Conservation (phyloP, 345 rosid genomes). For the Murraya koenigii region DNA sequence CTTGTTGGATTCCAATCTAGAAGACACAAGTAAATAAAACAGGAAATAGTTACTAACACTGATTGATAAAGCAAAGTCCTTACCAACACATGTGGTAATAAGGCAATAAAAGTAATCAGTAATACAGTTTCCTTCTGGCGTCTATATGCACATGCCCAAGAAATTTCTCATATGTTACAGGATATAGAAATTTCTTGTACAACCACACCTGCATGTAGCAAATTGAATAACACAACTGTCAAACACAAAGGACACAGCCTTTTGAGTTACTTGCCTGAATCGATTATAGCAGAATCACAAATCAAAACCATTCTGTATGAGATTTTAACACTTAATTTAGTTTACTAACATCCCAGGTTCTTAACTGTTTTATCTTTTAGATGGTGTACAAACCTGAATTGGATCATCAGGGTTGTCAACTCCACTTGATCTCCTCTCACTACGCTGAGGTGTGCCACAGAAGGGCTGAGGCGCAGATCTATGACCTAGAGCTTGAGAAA, state of each 20-base stretch:
- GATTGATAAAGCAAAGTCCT: not conserved
- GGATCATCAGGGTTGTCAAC: slow-evolving; percentile 28
- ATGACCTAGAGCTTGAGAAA: slow-evolving; percentile 70
- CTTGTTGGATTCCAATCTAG: slow-evolving; percentile 48
- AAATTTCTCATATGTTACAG: not conserved
- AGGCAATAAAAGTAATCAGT: not conserved
- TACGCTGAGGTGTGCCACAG: slow-evolving; percentile 21
- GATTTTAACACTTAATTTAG: not conserved
- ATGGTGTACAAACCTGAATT: slow-evolving; percentile 41
- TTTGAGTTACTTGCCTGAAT: not conserved
- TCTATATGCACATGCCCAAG: not conserved
- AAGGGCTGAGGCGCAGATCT: slow-evolving; percentile 35
- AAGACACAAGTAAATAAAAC: not conserved
- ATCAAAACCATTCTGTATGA: not conserved
- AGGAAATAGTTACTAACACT: not conserved
- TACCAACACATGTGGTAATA: not conserved
- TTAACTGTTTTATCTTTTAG: not conserved
- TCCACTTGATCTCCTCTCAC: slow-evolving; percentile 23
- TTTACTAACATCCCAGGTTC: not conserved
- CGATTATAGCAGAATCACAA: not conserved
- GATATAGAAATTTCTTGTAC: not conserved
- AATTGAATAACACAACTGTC: not conserved
- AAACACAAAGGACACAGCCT: not conserved
- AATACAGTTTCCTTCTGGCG: not conserved
- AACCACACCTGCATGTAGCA: not conserved